A percentile compares a stretch with the other conserved stretches of the same genome.
These are phyloP conservation scores for Nakazawaea siamensis DNA, from an alignment of 805 yeast species.

Conservation along the genomic window DNA sequence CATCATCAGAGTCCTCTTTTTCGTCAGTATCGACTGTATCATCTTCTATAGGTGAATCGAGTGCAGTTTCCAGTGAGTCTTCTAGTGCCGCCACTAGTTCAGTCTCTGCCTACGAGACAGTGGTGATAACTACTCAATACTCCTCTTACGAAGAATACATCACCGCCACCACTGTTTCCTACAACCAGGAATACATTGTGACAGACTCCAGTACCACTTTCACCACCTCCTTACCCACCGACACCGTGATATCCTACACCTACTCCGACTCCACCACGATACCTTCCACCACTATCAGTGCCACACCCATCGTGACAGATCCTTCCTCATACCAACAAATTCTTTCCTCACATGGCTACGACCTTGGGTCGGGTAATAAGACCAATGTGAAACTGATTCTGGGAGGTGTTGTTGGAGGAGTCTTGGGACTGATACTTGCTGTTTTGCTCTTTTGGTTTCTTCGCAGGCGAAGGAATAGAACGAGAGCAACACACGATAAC, in stretches of 20 bases:
- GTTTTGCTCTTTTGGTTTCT: conserved; percentile 23
- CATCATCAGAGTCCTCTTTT: too few relatives aligned
- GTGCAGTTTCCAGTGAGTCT: too few relatives aligned
- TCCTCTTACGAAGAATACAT: too few relatives aligned
- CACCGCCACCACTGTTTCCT: conserved; percentile 2
- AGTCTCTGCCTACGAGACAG: too few relatives aligned
- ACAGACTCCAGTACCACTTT: conserved; percentile 11
- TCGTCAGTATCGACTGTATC: too few relatives aligned
- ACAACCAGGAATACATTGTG: conserved; percentile 9
- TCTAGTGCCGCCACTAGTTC: background rate
- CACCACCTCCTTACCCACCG: conserved; percentile 8
- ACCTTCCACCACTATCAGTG: conserved; percentile 2
- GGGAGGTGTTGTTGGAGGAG: conserved; percentile 38
- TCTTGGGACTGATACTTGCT: conserved; percentile 23
- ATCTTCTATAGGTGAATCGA: too few relatives aligned
- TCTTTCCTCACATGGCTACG: conserved; percentile 2
- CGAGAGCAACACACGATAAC: conserved; percentile 29
- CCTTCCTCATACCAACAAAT: conserved; percentile 7
- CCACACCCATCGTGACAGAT: conserved; percentile 8
- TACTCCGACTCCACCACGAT: conserved; percentile 1
- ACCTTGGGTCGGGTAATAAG: background rate
- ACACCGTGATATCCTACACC: conserved; percentile 7
- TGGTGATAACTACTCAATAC: too few relatives aligned
- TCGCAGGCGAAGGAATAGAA: conserved; percentile 21
- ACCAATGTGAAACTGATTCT: conserved; percentile 25